Evolutionary conservation across 306 rosid genomes (phyloP), one percentile per base, ranked within the genome.

Genomic region (Senna tora): DNA sequence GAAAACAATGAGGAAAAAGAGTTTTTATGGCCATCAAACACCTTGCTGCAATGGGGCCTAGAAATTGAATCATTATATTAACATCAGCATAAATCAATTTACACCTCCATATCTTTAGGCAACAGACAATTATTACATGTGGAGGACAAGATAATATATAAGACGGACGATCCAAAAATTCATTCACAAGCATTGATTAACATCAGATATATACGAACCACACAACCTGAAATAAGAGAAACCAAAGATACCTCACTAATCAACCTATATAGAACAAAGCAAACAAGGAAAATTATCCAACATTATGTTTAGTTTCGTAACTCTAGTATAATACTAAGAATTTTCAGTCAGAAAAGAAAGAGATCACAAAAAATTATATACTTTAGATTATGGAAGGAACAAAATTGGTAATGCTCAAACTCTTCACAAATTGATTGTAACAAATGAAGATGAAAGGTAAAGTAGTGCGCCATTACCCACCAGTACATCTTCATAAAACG

Each of bases 271-370:
- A 53, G 12, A 58, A 67, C 65, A 41, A 41, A 41, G 39, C 7
- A 21, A 57, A 67, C 22, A 62, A 67, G 41, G 62, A 9, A 74
- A 68, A 52, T 54, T 53, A 30, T 52, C 6, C 67, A 62, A n/a
- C 39, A 52, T 42, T 62, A 9, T 30, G 32, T 59, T 25, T 3
- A 4, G 50, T 9, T n/a, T 14, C 22, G 41, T 3, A 10, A 77
- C 30, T 39, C 13, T 38, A 30, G 21, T 10, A 15, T 17, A 13
- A 39, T 63, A 25, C 15, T 58, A 33, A 60, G 32, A 72, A 20
- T 25, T 46, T 36, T 57, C 38, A 49, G 16, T 16, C 54, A 47
- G 13, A 50, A 59, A 36, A 7, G 10, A 50, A 50, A 50, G 22
- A 17, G 16, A 50, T 22, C 7, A 50, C 20, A 12, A 25, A 16